Evolutionary conservation across 2,329 filamentous ascomycete genomes (phyloP), one percentile per base, ranked within the genome.

Genomic region (Arachnomyces sp.): DNA sequence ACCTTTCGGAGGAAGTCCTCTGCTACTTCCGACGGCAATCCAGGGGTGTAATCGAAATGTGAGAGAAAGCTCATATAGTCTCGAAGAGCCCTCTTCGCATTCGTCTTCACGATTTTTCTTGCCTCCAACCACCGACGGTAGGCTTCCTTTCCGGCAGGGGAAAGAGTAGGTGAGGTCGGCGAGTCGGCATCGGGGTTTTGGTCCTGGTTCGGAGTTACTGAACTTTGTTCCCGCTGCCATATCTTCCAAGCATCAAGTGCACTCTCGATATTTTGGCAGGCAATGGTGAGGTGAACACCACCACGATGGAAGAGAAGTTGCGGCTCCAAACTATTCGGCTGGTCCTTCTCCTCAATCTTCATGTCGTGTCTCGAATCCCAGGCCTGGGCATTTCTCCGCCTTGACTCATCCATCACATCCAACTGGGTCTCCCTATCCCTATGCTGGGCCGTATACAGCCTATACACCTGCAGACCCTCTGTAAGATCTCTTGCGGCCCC

Each of bases 261-360:
- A 13, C 64, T 62, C 43, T 74, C 64, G 32, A 88, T 74, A 52
- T 80, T 66, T 42, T 79, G 69, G 52, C 77, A 85, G 9, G 86
- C 84, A 52, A 87, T 70, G 3, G 75, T 76, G 28, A 93, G 67
- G 57, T 89, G 84, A 4, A 79, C 78, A 4, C 77, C 76, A 1
- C 79, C 86, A 34, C 86, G 76, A 49, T 89, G 82, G 57, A 92
- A 90, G 3, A 85, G 61, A 3, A 92, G 60, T 54, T 92, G 86
- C 35, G 74, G 71, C 56, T 86, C 81, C 47, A 89, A 67, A 56
- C 84, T 85, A 50, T 72, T 82, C 11, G 85, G 85, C 48, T 89
- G 84, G 45, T 84, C 72, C 49, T 75, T 72, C 39, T 80, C 77
- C 36, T 72, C 67, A 29, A 77, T 54, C 45, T 71, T 73, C 35